Evolutionary conservation across 2,329 filamentous ascomycete species (phyloP).

Genomic region (Colletotrichum noveboracense): DNA sequence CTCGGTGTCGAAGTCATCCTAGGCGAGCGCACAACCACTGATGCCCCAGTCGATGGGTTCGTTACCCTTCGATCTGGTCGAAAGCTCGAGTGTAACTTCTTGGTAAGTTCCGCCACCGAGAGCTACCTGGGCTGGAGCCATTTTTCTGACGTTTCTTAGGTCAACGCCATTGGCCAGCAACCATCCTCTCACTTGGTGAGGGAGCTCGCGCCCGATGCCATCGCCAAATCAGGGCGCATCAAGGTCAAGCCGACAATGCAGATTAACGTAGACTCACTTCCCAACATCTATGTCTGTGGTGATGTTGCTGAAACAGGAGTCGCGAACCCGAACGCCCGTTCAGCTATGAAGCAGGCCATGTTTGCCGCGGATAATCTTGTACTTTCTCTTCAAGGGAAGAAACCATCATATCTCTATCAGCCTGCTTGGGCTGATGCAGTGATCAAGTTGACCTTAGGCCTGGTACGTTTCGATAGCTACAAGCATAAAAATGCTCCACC

Average conservation of each 20-base stretch:
- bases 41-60: conserved; percentile 38
- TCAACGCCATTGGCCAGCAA: conserved; percentile 64
- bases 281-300: conserved; percentile 66
- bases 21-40: conserved; percentile 48
- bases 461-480: conserved; percentile 40
- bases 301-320: conserved; percentile 63
- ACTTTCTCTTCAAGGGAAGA: conserved; percentile 44
- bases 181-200: conserved; percentile 58
- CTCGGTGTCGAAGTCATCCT: conserved; percentile 57
- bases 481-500: not conserved
- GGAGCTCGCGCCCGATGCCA: conserved; percentile 44
- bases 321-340: conserved; percentile 58
- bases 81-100: conserved; percentile 52
- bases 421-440: conserved; percentile 51
- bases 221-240: conserved; percentile 55
- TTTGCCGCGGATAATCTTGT: conserved; percentile 61
- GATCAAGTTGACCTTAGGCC: conserved; percentile 59
- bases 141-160: conserved; percentile 36
- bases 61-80: conserved; percentile 52
- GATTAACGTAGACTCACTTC: conserved; percentile 49
- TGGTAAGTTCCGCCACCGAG: conserved; percentile 40
- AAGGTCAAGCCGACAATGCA: conserved; percentile 62
- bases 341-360: conserved; percentile 57
- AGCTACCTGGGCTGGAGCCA: not conserved
- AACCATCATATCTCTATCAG: conserved; percentile 42